Evolutionary conservation across 495 filamentous ascomycete species (phyloP), one percentile per base, ranked within the genome.

Genomic region (Tuber melanosporum): DNA sequence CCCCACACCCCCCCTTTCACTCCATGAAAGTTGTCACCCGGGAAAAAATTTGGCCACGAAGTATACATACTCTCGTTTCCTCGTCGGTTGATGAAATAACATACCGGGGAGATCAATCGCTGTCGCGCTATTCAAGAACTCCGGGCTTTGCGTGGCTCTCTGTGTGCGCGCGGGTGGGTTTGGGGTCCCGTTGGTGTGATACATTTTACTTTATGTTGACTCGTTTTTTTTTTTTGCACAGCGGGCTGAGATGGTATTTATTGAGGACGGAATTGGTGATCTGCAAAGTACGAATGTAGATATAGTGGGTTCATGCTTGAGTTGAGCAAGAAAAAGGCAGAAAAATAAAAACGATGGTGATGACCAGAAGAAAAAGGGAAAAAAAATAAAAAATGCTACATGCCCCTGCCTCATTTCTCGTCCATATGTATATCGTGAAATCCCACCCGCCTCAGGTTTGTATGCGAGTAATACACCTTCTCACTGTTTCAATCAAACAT

Each of bases 181-280:
- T 26, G 26, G 57, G 57, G 57, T 66, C 57, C 57, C 57, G 57
- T 66, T 66, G 57, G 57, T 32, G 57, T 66, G 57, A 66, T 32
- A 66, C 57, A 66, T 66, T 49, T 32, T 26, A 22, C 10, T 57
- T 12, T 57, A 1, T 57, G 20, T 57, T 12, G 12, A 15, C 22
- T 52, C 17, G 2, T 52, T 52, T 47, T 32, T 32, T 32, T 32
- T 32, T 47, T 52, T 22, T 22, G 52, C n/a, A 5, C 52, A 9
- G 52, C 47, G 6, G 19, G 9, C 22, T 57, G 20, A 57, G 22
- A 57, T 57, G 49, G 49, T 57, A 57, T n/a, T 57, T n/a, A 57
- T 57, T 57, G 22, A 57, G 22, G 49, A 26, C 26, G 52, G n/a
- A 32, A 57, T 52, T 52, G 47, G 17, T 52, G 47, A 4, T 0